phyloP scores from a whole-genome alignment of 2,329 filamentous ascomycete genomes.

The Aaosphaeria pasadenensis region DNA sequence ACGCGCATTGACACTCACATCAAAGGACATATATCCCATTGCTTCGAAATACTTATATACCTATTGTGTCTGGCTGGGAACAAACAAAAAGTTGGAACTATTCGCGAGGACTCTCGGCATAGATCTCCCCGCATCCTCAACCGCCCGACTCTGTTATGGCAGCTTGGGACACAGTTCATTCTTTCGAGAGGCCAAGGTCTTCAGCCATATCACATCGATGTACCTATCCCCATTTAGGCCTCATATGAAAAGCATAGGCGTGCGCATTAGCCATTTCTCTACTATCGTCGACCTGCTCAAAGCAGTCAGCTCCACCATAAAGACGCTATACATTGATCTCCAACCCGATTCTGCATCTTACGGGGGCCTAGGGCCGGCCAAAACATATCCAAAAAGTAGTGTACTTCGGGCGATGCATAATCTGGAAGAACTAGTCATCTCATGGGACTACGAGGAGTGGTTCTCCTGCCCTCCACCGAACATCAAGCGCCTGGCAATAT shows the following conservation, averaged over 20 bases:
- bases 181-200: slow-evolving; percentile 11
- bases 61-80: slow-evolving; percentile 21
- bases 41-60: slow-evolving; percentile 25
- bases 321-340: slow-evolving; percentile 20
- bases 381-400: background rate
- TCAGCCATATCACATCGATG: slow-evolving; percentile 13
- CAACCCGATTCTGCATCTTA: slow-evolving; percentile 10
- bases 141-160: slow-evolving; percentile 17
- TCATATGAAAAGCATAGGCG: too few species aligned
- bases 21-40: slow-evolving; percentile 12
- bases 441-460: slow-evolving; percentile 18
- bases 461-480: slow-evolving; percentile 21
- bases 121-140: slow-evolving; percentile 11
- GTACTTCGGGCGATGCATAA: slow-evolving; percentile 9
- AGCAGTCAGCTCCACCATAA: slow-evolving; percentile 15
- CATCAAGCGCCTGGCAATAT: slow-evolving; percentile 24
- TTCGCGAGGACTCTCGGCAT: slow-evolving; percentile 22
- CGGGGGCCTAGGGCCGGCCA: background rate
- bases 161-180: slow-evolving; percentile 12
- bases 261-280: too few species aligned
- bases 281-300: slow-evolving; percentile 18
- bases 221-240: slow-evolving; percentile 18
- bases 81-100: slow-evolving; percentile 11
- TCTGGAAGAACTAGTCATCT: slow-evolving; percentile 25
- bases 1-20: slow-evolving; percentile 22